A percentile compares a stretch with the other conserved stretches of the same genome.
phyloP scores from a whole-genome alignment of 2,329 filamentous ascomycete genomes.

The Fusarium torulosum region DNA sequence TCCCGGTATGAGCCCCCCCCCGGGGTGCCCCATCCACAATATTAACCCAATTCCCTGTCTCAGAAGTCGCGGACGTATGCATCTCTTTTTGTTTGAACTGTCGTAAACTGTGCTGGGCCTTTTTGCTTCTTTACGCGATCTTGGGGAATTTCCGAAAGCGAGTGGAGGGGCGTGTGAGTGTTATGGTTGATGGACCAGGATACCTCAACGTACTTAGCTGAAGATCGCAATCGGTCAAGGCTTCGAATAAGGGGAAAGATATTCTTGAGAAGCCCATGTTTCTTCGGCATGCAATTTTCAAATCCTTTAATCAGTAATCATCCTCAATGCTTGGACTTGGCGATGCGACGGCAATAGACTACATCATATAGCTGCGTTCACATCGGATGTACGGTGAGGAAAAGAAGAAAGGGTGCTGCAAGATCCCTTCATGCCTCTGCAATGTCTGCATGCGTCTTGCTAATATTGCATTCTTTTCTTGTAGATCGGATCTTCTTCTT shows the following conservation, averaged over 20 bases:
- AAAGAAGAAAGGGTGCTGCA: background rate
- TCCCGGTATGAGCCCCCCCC: conserved; percentile 10
- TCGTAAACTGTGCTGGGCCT: too few species aligned
- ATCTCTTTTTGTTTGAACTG: background rate
- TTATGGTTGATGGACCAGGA: background rate
- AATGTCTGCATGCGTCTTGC: background rate
- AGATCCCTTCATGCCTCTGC: background rate
- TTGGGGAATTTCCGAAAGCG: conserved; percentile 1
- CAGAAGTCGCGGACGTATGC: conserved; percentile 1
- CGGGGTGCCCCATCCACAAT: background rate
- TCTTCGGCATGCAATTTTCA: conserved; percentile 30
- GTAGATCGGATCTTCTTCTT: conserved; percentile 5
- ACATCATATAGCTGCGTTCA: background rate
- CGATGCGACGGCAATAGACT: conserved; percentile 4
- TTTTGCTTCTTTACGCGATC: conserved; percentile 13
- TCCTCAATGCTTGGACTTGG: conserved; percentile 1
- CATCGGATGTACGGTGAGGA: background rate
- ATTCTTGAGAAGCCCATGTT: conserved; percentile 25
- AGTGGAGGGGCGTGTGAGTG: conserved; percentile 2
- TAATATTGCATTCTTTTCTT: background rate
- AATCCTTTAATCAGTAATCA: background rate
- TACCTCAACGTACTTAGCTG: conserved; percentile 22
- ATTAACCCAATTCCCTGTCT: conserved; percentile 9
- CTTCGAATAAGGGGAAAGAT: conserved; percentile 12
- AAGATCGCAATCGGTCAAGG: conserved; percentile 39